Conservation (phyloP, 2,329 filamentous ascomycete species). For the Scopulariopsis brevicaulis region DNA sequence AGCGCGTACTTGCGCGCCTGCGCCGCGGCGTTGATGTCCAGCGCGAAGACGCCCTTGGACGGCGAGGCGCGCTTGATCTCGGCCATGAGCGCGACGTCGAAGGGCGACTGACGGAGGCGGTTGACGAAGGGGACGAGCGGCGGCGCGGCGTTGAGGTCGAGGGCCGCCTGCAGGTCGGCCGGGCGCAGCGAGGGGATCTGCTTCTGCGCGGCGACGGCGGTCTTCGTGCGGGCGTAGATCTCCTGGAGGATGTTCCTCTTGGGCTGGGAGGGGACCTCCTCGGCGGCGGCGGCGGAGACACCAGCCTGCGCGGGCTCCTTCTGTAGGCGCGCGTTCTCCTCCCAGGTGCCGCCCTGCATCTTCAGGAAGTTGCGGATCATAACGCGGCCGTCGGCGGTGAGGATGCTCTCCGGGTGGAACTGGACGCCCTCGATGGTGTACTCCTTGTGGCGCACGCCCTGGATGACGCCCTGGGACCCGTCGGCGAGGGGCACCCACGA, state of each 20-base stretch:
- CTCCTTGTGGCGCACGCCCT: conserved; percentile 91
- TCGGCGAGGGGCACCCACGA: conserved; percentile 77
- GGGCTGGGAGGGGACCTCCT: conserved; percentile 7
- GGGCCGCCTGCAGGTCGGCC: conserved; percentile 75
- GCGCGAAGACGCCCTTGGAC: conserved; percentile 87
- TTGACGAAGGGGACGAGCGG: conserved; percentile 72
- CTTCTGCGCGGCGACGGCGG: conserved; percentile 70
- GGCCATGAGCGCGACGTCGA: conserved; percentile 86
- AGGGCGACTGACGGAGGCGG: conserved; percentile 70
- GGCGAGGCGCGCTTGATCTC: conserved; percentile 96
- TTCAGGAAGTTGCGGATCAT: conserved; percentile 91
- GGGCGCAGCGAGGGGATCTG: conserved; percentile 73
- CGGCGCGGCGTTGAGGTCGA: conserved; percentile 74
- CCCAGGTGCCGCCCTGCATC: conserved; percentile 86
- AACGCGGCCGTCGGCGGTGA: conserved; percentile 74
- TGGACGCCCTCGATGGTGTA: conserved; percentile 91
- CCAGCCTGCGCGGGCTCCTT: conserved; percentile 22
- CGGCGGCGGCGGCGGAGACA: conserved; percentile 13
- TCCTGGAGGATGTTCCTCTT: conserved; percentile 84
- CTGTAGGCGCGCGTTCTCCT: conserved; percentile 55
- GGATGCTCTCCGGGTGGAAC: conserved; percentile 94
- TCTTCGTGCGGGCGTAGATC: conserved; percentile 76
- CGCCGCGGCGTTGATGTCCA: conserved; percentile 75
- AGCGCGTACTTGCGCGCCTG: conserved; percentile 89
- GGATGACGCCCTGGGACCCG: conserved; percentile 76